Evolutionary conservation across 2,329 filamentous ascomycete species (phyloP).

Genomic region (Aureobasidium sp.): DNA sequence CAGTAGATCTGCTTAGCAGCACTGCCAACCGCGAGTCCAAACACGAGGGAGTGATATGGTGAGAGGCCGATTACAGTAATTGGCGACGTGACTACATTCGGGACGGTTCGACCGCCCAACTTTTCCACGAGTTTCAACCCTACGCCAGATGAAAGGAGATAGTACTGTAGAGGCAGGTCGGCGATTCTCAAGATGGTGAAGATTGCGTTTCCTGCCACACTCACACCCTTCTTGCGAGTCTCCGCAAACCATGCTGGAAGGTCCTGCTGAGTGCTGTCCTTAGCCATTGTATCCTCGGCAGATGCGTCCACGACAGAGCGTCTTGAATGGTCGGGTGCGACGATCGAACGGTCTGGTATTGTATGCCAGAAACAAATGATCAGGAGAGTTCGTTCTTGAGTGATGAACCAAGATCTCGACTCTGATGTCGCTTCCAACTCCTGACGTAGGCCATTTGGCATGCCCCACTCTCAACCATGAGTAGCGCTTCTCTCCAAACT

Average conservation of each 20-base stretch:
- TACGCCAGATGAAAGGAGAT: slow-evolving; percentile 14
- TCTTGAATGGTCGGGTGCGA: background rate
- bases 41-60: slow-evolving; percentile 19
- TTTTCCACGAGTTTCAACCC: slow-evolving; percentile 5
- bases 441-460: background rate
- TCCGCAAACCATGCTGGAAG: slow-evolving; percentile 14
- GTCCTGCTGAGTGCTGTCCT: background rate
- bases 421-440: background rate
- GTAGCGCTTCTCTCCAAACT: background rate
- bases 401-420: background rate
- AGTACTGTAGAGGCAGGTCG: slow-evolving; percentile 19
- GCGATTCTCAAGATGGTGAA: slow-evolving; percentile 16
- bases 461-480: too few relatives aligned
- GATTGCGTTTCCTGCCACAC: slow-evolving; percentile 13
- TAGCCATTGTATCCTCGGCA: background rate
- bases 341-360: background rate
- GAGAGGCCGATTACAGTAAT: slow-evolving; percentile 16
- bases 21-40: slow-evolving; percentile 18
- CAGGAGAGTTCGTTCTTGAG: background rate
- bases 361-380: background rate
- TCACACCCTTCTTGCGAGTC: slow-evolving; percentile 11
- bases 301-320: background rate
- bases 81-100: slow-evolving; percentile 1
- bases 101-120: slow-evolving; percentile 13
- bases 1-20: slow-evolving; percentile 22